Evolutionary conservation across 2,329 filamentous ascomycete species (phyloP).

Genomic region (Helotiales sp.): DNA sequence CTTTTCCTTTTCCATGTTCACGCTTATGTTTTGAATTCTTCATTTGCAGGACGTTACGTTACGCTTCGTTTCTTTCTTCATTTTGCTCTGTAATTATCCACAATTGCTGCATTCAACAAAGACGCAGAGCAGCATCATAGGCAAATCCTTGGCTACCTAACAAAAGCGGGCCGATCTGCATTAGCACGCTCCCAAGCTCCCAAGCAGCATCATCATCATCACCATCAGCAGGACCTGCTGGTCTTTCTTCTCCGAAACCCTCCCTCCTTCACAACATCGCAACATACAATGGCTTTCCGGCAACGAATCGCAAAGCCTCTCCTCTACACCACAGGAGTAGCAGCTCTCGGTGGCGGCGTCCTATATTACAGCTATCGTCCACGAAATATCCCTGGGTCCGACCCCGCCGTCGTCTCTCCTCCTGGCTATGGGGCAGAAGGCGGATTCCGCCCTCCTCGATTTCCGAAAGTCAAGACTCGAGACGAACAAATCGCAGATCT

Average conservation of each 20-base stretch:
- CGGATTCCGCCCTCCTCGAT: constrained; percentile 61
- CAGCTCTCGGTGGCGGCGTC: constrained; percentile 51
- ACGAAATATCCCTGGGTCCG: constrained; percentile 72
- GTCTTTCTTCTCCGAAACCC: constrained; percentile 29
- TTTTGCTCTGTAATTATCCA: background rate
- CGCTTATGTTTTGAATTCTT: background rate
- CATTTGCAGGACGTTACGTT: background rate
- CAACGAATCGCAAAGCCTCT: constrained; percentile 53
- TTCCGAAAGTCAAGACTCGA: constrained; percentile 55
- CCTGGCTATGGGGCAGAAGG: constrained; percentile 72
- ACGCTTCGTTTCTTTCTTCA: background rate
- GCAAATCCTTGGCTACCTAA: constrained; percentile 16
- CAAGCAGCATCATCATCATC: constrained; percentile 10
- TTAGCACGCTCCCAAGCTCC: constrained; percentile 18
- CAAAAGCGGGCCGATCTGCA: constrained; percentile 28
- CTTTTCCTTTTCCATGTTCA: background rate
- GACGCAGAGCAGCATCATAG: background rate
- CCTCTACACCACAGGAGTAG: constrained; percentile 56
- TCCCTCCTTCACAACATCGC: background rate
- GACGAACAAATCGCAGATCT: constrained; percentile 57
- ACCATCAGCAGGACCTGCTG: constrained; percentile 12
- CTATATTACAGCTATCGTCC: constrained; percentile 67
- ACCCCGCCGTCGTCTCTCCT: constrained; percentile 70
- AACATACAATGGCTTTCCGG: constrained; percentile 42
- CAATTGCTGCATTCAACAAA: background rate